phyloP scores from a whole-genome alignment of 768 basidiomycete species.

The Tubosaeta sp. region DNA sequence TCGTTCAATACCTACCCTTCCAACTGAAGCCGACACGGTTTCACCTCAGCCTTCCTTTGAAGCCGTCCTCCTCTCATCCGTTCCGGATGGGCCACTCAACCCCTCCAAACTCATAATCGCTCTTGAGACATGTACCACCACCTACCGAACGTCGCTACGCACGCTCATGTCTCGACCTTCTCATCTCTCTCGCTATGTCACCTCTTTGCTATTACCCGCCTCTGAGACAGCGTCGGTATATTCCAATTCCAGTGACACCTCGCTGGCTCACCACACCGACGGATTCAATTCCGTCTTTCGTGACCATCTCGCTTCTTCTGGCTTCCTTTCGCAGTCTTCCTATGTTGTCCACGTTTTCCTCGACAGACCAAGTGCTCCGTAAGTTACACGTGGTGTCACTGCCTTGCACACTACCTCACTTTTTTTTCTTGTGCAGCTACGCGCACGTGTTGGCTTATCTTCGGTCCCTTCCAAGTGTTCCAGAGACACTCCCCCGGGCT shows the following conservation, averaged over 20 bases:
- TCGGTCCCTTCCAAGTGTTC: conserved; percentile 46
- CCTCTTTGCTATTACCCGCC: conserved; percentile 38
- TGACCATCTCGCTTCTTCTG: conserved; percentile 60
- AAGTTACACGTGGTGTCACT: conserved; percentile 30
- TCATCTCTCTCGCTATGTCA: conserved; percentile 56
- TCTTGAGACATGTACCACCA: conserved; percentile 67
- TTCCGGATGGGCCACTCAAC: conserved; percentile 47
- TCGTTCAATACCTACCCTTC: conserved; percentile 47
- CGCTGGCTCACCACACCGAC: conserved; percentile 16
- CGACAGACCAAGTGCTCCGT: conserved; percentile 78
- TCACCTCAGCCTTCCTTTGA: conserved; percentile 56
- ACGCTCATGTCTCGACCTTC: conserved; percentile 71
- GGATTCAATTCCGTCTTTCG: conserved; percentile 51
- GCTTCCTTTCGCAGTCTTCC: conserved; percentile 43
- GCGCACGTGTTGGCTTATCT: conserved; percentile 68
- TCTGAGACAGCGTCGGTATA: conserved; percentile 54
- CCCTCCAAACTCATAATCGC: conserved; percentile 62
- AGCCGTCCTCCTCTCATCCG: conserved; percentile 59
- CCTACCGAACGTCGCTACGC: conserved; percentile 59
- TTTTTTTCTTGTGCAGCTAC: conserved; percentile 44
- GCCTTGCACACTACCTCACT: conserved; percentile 2
- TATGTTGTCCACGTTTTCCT: conserved; percentile 66
- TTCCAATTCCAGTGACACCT: conserved; percentile 44
- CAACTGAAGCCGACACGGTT: conserved; percentile 40
- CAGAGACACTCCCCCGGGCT: conserved; percentile 55